Evolutionary conservation across 805 yeast species (phyloP).

Genomic region (Saturnispora kantuleensis): DNA sequence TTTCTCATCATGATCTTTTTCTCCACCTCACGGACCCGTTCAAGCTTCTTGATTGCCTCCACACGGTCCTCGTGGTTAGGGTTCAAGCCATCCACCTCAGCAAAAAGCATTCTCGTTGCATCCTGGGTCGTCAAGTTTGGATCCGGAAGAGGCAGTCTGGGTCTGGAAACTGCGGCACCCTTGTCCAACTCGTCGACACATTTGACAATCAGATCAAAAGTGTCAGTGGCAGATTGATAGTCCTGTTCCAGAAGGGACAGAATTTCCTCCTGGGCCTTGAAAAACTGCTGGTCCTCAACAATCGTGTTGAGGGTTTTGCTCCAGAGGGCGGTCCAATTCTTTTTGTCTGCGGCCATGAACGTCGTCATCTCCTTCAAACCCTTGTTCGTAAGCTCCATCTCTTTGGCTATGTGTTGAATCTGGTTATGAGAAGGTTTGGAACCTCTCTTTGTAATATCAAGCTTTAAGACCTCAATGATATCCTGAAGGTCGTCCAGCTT

Average conservation of each 20-base stretch:
- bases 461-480: constrained; percentile 74
- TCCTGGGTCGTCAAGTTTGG: constrained; percentile 55
- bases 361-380: constrained; percentile 45
- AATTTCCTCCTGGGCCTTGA: constrained; percentile 82
- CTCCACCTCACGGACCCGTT: constrained; percentile 66
- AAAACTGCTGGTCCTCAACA: constrained; percentile 88
- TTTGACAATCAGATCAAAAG: constrained; percentile 69
- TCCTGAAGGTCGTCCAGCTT: constrained; percentile 89
- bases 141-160: constrained; percentile 30
- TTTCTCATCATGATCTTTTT: constrained; percentile 44
- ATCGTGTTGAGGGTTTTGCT: constrained; percentile 82
- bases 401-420: constrained; percentile 52
- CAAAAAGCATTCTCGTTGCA: constrained; percentile 66
- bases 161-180: constrained; percentile 32
- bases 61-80: constrained; percentile 82
- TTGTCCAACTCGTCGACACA: constrained; percentile 73
- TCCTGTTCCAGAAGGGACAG: constrained; percentile 74
- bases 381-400: constrained; percentile 47
- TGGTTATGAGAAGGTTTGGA: constrained; percentile 73
- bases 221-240: constrained; percentile 67
- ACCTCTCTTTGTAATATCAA: constrained; percentile 88
- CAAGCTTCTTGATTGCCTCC: constrained; percentile 86
- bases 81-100: constrained; percentile 65
- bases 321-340: constrained; percentile 88
- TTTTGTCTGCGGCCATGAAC: constrained; percentile 61